These are phyloP conservation scores for Clavispora vitiphila DNA, from an alignment of 805 yeast species.

Conservation along the genomic window DNA sequence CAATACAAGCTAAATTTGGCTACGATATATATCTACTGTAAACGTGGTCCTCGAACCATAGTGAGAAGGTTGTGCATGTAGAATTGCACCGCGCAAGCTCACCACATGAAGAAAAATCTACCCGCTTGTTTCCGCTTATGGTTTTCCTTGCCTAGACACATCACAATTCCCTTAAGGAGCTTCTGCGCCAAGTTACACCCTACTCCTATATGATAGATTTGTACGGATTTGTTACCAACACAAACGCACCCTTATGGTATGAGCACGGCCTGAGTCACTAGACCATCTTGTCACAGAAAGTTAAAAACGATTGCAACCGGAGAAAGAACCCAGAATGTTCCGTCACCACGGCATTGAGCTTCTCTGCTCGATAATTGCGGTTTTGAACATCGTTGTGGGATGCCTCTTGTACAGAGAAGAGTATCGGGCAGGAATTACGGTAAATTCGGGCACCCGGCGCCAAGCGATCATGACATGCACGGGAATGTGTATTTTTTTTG, in stretches of 20 bases:
- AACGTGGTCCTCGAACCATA: no score
- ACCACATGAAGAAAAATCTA: neutral
- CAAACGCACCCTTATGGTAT: neutral
- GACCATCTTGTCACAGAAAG: neutral
- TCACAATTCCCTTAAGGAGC: neutral
- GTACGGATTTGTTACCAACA: neutral
- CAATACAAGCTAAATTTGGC: neutral
- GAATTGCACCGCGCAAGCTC: neutral
- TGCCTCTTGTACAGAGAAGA: slow-evolving; percentile 8
- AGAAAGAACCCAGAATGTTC: neutral
- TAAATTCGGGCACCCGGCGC: slow-evolving; percentile 7
- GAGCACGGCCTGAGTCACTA: neutral
- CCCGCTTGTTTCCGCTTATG: neutral
- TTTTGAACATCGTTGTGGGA: slow-evolving; percentile 7
- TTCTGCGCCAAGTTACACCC: neutral
- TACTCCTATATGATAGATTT: neutral
- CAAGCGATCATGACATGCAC: slow-evolving; percentile 11
- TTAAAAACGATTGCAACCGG: no score
- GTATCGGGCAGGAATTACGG: slow-evolving; percentile 7
- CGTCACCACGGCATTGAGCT: slow-evolving; percentile 3
- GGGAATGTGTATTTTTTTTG: slow-evolving; percentile 7
- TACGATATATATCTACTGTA: no score
- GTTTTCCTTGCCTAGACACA: neutral
- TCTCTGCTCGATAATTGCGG: slow-evolving; percentile 5
- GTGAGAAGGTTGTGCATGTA: no score